Evolutionary conservation across 2,329 filamentous ascomycete species (phyloP), one percentile per base, ranked within the genome.

Genomic region (Pestalotiopsis fici): DNA sequence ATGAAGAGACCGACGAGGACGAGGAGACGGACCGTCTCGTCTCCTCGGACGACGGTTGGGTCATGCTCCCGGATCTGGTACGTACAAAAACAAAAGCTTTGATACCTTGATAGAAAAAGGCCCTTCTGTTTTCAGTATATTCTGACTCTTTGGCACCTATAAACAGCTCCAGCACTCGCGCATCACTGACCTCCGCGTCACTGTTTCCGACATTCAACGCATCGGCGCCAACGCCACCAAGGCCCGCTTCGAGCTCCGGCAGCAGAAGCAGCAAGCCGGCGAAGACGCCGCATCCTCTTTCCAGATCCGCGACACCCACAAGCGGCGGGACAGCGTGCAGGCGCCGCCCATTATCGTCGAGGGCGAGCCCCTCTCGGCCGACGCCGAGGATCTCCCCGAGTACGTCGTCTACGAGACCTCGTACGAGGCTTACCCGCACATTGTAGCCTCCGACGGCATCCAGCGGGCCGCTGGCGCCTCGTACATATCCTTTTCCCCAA

Each of bases 361-460:
- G 60, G 74, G 77, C 43, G 77, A 74, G 64, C 73, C 75, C 59
- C 69, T 78, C 50, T 78, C 73, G 5, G 71, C 75, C 54, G 75
- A 77, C 57, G 75, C 73, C 18, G 69, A 70, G 31, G 73, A 81
- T 63, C 75, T 83, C 4, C 81, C 82, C 11, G 79, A 81, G 56
- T 78, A 82, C 55, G 74, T 82, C 68, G 77, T 83, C 65, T 83
- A 82, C 72, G 81, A 83, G 72, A 83, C 81, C 7, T 80, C 81
- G 2, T 83, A 83, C 74, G 76, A 81, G 65, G 79, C 80, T 64
- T 83, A 83, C 71, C 80, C 81, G 1, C 77, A 82, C 23, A 79
- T 83, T 55, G 72, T 83, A 15, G 77, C 79, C 5, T 78, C 76
- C 3, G 80, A 79, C 13, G 75, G 74, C 62, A 82, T 83, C 72